These are phyloP conservation scores for Cyclospora cayetanensis DNA, from an alignment of 169 alveolate genomes.

Conservation along the genomic window DNA sequence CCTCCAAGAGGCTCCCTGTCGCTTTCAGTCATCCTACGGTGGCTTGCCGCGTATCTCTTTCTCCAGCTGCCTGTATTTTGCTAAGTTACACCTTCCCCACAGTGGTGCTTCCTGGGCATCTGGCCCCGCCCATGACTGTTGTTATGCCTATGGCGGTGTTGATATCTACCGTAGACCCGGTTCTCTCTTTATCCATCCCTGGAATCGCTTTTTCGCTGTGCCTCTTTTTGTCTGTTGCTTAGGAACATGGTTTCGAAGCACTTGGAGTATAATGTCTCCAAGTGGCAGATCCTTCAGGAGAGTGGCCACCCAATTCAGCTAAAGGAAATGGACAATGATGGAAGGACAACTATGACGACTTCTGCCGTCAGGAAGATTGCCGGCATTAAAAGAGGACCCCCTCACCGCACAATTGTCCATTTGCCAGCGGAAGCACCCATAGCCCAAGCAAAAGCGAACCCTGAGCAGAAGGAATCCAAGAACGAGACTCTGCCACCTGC, in stretches of 20 bases:
- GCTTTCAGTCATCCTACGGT: background rate
- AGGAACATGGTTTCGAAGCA: constrained; percentile 8
- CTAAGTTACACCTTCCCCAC: too few relatives aligned
- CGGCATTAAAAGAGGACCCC: background rate
- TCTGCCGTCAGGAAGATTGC: constrained; percentile 52
- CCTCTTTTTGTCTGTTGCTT: background rate
- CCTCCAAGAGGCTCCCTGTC: background rate
- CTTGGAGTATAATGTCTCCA: background rate
- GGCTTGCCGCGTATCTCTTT: background rate
- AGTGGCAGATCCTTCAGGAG: constrained; percentile 23
- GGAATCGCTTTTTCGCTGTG: background rate
- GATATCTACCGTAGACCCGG: background rate
- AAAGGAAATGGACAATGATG: background rate
- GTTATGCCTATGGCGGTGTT: background rate
- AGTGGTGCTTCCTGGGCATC: too few relatives aligned
- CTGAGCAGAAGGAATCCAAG: too few relatives aligned
- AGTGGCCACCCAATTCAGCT: background rate
- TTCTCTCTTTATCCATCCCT: background rate
- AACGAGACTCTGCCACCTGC: too few relatives aligned
- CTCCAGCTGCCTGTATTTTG: too few relatives aligned
- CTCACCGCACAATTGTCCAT: background rate
- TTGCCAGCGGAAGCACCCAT: too few relatives aligned
- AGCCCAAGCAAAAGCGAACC: too few relatives aligned
- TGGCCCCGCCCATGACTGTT: too few relatives aligned
- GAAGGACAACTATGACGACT: constrained; percentile 3